Evolutionary conservation across 2,329 filamentous ascomycete genomes (phyloP), one percentile per base, ranked within the genome.

Genomic region (Tricladium varicosporioides): DNA sequence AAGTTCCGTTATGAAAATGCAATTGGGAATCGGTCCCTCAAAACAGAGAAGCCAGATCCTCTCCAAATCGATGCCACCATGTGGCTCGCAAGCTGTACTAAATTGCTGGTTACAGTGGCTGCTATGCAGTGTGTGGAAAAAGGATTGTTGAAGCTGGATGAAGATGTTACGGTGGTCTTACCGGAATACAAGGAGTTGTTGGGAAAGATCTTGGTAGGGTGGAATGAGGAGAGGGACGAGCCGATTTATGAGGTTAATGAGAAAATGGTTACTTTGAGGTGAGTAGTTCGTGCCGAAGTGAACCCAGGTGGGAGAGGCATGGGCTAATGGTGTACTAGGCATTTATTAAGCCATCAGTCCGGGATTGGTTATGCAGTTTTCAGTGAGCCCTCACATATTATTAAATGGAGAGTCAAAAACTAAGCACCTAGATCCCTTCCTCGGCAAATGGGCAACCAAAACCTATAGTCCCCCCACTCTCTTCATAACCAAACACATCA

Each of bases 11-110:
- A 76, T 57, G 57, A 61, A 32, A 70, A 71, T 53, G 55, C 66
- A 1, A 73, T 76, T 27, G 74, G 74, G 1, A 58, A 53, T 9
- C 67, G 67, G 1, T 69, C 70, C 15, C 62, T 80, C 75, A 75
- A 84, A 7, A 80, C 78, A 0, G 80, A 78, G 60, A 81, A 80
- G 15, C 43, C 42, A 4, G 76, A 83, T 48, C 73, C 78, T 2
- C 84, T 89, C 80, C 78, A 78, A 0, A 70, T 83, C 0, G 83
- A 89, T 42, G 83, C 75, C 8, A 72, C 83, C 1, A 88, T 86
- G 65, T 84, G 78, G 79, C 73, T 84, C 5, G 81, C 81, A 0
- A 82, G 80, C 0, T 82, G 79, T 64, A 83, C 82, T 14, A 85
- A 85, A 69, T 73, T 84, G 68, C 67, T 83, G 4, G 72, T 75